A percentile compares a stretch with the other conserved stretches of the same genome.
phyloP scores from a whole-genome alignment of 169 alveolate species.

The Eimeria praecox region DNA sequence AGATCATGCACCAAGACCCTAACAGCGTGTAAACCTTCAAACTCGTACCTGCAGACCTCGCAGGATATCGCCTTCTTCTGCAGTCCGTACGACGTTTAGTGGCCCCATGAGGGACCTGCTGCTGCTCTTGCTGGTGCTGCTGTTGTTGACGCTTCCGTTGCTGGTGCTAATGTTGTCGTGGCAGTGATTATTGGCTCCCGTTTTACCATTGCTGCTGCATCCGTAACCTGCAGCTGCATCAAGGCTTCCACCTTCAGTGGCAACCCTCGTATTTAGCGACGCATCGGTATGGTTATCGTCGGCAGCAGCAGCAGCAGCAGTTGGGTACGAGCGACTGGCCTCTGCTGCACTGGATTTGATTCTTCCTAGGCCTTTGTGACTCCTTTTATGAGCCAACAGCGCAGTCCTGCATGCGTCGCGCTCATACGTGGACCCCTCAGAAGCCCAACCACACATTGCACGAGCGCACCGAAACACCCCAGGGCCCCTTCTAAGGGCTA shows the following conservation, averaged over 20 bases:
- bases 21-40: neutral
- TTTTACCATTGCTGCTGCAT: neutral
- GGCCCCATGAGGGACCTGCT: neutral
- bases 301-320: neutral
- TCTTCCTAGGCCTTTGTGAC: neutral
- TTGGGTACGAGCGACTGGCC: neutral
- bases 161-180: neutral
- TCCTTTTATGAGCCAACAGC: neutral
- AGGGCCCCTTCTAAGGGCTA: neutral
- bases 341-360: neutral
- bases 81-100: slow-evolving; percentile 23
- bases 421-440: neutral
- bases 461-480: neutral
- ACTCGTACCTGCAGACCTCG: slow-evolving; percentile 41
- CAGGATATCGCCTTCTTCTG: slow-evolving; percentile 59
- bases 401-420: neutral
- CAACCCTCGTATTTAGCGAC: neutral
- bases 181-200: neutral
- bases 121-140: neutral
- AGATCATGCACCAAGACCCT: neutral
- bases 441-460: neutral
- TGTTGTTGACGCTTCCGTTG: neutral
- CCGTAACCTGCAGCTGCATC: neutral
- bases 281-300: neutral
- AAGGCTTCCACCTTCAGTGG: neutral